phyloP scores from a whole-genome alignment of 2,329 filamentous ascomycete species.

The Immersiporthe knoxdaviesiana region DNA sequence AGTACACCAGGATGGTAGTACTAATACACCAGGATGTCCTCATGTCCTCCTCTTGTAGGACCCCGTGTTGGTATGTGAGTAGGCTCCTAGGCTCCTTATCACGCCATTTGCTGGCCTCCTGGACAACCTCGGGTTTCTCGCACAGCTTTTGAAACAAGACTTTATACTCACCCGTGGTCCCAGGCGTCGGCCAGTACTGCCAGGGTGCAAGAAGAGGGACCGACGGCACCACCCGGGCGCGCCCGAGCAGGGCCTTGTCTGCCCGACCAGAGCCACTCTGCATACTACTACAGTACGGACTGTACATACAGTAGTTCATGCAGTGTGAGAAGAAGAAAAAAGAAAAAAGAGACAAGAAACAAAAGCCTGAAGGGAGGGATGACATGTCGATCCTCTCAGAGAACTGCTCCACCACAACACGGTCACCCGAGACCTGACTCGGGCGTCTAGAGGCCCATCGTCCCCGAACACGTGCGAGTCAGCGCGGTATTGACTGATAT shows the following conservation, averaged over 20 bases:
- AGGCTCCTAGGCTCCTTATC: not conserved
- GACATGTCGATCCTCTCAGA: not conserved
- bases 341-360: not conserved
- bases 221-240: not conserved
- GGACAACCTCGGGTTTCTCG: not conserved
- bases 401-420: not conserved
- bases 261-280: not conserved
- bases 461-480: not conserved
- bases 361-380: not conserved
- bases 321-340: too few relatives aligned
- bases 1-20: too few relatives aligned
- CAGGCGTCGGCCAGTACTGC: too few relatives aligned
- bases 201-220: too few relatives aligned
- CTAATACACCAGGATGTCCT: not conserved
- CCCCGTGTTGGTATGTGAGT: too few relatives aligned
- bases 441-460: not conserved
- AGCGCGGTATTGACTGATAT: not conserved
- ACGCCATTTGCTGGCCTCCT: not conserved
- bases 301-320: too few relatives aligned
- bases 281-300: not conserved
- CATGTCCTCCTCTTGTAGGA: too few relatives aligned
- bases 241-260: not conserved
- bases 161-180: too few relatives aligned
- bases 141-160: not conserved
- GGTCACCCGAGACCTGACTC: not conserved